These are phyloP conservation scores for Senecio squalidus DNA, from an alignment of 140 eudicot species.

Conservation along the genomic window DNA sequence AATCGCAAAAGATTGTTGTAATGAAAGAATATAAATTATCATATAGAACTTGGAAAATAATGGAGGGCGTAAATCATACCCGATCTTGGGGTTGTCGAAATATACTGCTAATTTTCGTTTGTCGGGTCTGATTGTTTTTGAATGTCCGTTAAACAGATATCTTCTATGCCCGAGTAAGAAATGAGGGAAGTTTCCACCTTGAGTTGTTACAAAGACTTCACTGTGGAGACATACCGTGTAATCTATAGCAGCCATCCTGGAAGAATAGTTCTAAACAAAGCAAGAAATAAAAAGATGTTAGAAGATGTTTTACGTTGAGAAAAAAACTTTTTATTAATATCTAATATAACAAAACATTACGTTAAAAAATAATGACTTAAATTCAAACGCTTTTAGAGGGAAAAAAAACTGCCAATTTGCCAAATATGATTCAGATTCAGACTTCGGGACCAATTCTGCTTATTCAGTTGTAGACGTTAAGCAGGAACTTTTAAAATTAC, in stretches of 20 bases:
- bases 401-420: too few relatives aligned
- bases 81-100: constrained; percentile 81
- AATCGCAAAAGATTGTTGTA: not conserved
- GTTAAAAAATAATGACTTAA: too few relatives aligned
- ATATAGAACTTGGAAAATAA: not conserved
- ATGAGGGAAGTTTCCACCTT: constrained; percentile 97
- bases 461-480: too few relatives aligned
- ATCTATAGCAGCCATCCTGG: constrained; percentile 99
- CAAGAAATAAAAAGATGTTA: too few relatives aligned
- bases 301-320: too few relatives aligned
- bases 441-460: too few relatives aligned
- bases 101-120: constrained; percentile 76
- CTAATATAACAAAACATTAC: too few relatives aligned
- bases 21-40: not conserved
- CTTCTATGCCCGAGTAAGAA: constrained; percentile 91
- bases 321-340: too few relatives aligned
- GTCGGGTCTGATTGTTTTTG: constrained; percentile 91
- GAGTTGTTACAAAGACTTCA: constrained; percentile 96
- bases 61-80: constrained; percentile 50
- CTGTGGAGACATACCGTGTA: constrained; percentile 97
- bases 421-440: too few relatives aligned
- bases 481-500: not conserved
- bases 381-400: too few relatives aligned
- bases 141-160: constrained; percentile 84
- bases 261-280: constrained; percentile 74